A percentile compares a stretch with the other conserved stretches of the same genome.
Conservation (phyloP, 805 yeast genomes). For the Candida ascalaphidarum region DNA sequence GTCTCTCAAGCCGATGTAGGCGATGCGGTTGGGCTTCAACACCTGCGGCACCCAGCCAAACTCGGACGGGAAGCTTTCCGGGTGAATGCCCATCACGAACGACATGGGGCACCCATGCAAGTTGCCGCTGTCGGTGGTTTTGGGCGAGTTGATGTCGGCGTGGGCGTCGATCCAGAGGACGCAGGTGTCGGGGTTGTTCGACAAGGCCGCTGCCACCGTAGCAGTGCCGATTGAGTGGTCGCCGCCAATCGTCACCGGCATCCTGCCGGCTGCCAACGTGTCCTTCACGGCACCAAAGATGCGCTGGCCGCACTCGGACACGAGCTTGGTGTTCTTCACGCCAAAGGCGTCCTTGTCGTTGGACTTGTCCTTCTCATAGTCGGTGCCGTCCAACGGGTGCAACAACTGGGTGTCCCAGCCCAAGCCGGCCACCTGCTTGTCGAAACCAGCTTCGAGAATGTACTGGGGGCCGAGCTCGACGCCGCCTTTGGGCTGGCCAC, state of each 20-base stretch:
- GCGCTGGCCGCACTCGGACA: slow-evolving; percentile 58
- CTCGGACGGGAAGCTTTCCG: slow-evolving; percentile 58
- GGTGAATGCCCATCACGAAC: slow-evolving; percentile 76
- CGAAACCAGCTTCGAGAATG: slow-evolving; percentile 64
- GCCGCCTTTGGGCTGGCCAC: slow-evolving; percentile 92
- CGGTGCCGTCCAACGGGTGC: slow-evolving; percentile 45
- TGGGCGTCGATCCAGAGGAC: slow-evolving; percentile 97
- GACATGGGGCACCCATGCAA: slow-evolving; percentile 96
- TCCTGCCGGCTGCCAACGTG: slow-evolving; percentile 36
- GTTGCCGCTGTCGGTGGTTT: slow-evolving; percentile 78
- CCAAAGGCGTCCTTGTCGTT: slow-evolving; percentile 41
- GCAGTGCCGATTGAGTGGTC: slow-evolving; percentile 96
- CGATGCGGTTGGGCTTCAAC: slow-evolving; percentile 62
- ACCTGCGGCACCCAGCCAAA: slow-evolving; percentile 73
- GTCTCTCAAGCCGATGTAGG: slow-evolving; percentile 91
- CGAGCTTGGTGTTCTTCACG: slow-evolving; percentile 68
- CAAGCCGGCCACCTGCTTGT: slow-evolving; percentile 49
- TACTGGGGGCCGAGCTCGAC: slow-evolving; percentile 92
- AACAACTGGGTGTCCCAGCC: slow-evolving; percentile 61
- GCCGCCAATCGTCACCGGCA: slow-evolving; percentile 89
- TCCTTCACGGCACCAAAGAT: slow-evolving; percentile 53
- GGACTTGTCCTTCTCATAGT: slow-evolving; percentile 34
- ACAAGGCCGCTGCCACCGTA: slow-evolving; percentile 77
- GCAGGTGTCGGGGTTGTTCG: slow-evolving; percentile 78
- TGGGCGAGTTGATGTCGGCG: slow-evolving; percentile 90